These are phyloP conservation scores for Colletotrichum tropicicola DNA, from an alignment of 2,329 filamentous ascomycete species.

Conservation along the genomic window DNA sequence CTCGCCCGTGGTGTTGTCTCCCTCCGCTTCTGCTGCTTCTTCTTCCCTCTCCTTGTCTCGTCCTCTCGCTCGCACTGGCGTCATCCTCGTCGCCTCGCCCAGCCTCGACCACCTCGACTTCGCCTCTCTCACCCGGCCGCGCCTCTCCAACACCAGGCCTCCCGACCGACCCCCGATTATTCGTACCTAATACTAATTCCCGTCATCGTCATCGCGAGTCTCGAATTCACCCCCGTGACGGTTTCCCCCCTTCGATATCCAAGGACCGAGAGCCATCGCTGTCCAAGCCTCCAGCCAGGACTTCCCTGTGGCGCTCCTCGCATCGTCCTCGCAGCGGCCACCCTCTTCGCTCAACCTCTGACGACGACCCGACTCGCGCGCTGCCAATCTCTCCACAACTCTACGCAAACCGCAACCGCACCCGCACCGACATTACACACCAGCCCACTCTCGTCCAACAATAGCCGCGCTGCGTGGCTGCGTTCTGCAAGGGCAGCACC, in stretches of 20 bases:
- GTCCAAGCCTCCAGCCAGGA: background rate
- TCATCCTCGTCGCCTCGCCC: conserved; percentile 7
- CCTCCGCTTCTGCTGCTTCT: too few species aligned
- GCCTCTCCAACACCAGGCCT: background rate
- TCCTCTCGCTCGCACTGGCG: background rate
- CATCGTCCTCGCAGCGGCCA: background rate
- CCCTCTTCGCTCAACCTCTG: conserved; percentile 19
- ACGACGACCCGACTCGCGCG: conserved; percentile 25
- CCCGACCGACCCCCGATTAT: conserved; percentile 1
- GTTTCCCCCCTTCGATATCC: conserved; percentile 4
- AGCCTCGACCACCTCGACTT: background rate
- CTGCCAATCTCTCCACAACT: conserved; percentile 22
- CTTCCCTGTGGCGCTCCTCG: background rate
- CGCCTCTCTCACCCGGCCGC: background rate
- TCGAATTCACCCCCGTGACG: conserved; percentile 22
- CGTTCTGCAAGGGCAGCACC: conserved; percentile 12
- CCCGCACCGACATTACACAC: conserved; percentile 15
- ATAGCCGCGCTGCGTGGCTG: background rate
- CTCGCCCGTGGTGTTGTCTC: background rate
- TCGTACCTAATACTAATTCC: conserved; percentile 7
- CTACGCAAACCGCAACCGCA: conserved; percentile 19
- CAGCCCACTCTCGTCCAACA: background rate
- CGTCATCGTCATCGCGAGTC: conserved; percentile 22
- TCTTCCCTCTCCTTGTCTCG: background rate
- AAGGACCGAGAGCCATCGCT: conserved; percentile 4